Conservation (phyloP, 495 filamentous ascomycete genomes). For the Coniosporium apollinis region DNA sequence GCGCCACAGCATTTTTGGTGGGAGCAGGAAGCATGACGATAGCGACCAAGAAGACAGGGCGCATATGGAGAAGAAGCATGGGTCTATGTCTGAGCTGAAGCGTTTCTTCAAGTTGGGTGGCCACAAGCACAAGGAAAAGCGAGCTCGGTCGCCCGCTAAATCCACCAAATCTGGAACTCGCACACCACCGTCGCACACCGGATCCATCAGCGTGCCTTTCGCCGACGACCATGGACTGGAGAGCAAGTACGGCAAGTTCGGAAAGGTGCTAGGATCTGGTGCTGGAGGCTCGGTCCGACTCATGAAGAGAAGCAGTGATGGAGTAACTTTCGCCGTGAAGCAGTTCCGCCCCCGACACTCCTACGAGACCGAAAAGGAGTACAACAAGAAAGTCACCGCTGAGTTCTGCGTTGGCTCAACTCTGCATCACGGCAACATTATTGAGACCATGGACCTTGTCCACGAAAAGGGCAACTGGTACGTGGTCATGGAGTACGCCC, state of each 20-base stretch:
- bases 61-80: conserved; percentile 37
- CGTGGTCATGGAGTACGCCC: conserved; percentile 99
- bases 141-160: conserved; percentile 40
- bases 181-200: conserved; percentile 35
- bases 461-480: conserved; percentile 94
- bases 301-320: conserved; percentile 81
- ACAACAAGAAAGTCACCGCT: conserved; percentile 97
- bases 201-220: conserved; percentile 61
- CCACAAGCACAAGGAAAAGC: conserved; percentile 47
- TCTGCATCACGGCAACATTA: conserved; percentile 94
- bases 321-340: conserved; percentile 90
- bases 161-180: conserved; percentile 34
- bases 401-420: conserved; percentile 98
- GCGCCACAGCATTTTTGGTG: conserved; percentile 27
- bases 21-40: conserved; percentile 31
- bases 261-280: conserved; percentile 81
- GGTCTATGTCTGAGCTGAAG: conserved; percentile 89
- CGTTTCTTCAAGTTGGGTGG: conserved; percentile 69
- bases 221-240: conserved; percentile 83
- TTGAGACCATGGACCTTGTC: conserved; percentile 93
- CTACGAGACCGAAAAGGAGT: conserved; percentile 87
- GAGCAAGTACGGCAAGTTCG: conserved; percentile 88
- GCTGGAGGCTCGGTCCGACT: conserved; percentile 90
- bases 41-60: too few relatives aligned
- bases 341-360: conserved; percentile 87